Percentiles rank a stretch among this genome's conserved stretches.
Evolutionary conservation across 169 alveolate species (phyloP).

Genomic region (Plasmodium fragile): DNA sequence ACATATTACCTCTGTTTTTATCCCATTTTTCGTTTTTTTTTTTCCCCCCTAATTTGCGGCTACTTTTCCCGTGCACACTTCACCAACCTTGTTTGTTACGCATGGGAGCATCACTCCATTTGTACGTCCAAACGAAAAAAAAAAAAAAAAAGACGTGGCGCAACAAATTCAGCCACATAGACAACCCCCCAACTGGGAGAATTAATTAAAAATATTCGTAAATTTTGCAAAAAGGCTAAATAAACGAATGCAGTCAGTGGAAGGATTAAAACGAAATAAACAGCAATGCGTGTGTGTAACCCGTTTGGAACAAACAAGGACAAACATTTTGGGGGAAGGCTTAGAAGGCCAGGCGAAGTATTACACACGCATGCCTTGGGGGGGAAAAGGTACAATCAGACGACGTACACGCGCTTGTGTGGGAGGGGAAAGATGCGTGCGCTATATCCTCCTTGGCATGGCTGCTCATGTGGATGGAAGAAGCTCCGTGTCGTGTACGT

Average conservation of each 20-base stretch:
- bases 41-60: neutral
- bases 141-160: neutral
- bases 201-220: constrained; percentile 8
- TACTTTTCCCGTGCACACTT: neutral
- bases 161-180: neutral
- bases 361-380: neutral
- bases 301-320: neutral
- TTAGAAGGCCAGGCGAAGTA: neutral
- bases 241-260: neutral
- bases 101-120: neutral
- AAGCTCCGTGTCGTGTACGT: neutral
- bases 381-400: neutral
- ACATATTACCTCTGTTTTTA: neutral
- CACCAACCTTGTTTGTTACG: neutral
- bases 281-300: neutral
- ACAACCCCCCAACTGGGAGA: neutral
- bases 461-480: neutral
- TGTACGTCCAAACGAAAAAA: neutral
- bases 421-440: neutral
- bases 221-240: constrained; percentile 5
- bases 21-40: neutral
- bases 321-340: neutral
- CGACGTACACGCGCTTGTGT: neutral
- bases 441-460: neutral
- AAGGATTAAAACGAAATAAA: neutral